Base-by-base conservation (phyloP, 1,284 basidiomycete species). In the Xerocomus cyaneibrunnescens region DNA sequence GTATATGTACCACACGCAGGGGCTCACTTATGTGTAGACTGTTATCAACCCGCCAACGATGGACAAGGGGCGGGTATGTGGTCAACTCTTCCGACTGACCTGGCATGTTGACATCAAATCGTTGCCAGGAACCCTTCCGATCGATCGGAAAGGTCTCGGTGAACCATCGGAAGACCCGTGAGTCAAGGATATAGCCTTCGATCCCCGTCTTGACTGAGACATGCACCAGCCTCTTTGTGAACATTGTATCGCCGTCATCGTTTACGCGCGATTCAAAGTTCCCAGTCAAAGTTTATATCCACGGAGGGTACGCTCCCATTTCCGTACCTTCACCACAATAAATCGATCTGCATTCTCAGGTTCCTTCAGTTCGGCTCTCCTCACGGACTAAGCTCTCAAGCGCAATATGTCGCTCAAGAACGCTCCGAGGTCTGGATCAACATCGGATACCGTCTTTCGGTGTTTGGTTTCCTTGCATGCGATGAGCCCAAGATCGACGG, bases 321-420 rank as follows among this genome's bases (percentile, higher is more conserved):
- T 30, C 22, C 46, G 16, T 43, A 7, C 19, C 4, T 19, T 36
- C 23, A 23, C 5, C 37, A 32, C 30, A 9, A 12, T 3, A 12
- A 7, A 14, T 32, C 12, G 31, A 22, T 48, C 2, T 42, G 31
- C 9, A 4, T 38, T 13, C 30, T 4, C 48, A 89, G 87, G 7
- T 89, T 87, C 62, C 74, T 91, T n/a, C 87, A 90, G 64, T 90
- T 86, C 57, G 87, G 88, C 4, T 87, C 84, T 25, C 85, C 82
- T n/a, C 88, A 81, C 65, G 72, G 68, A 14, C 65, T 82, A 17
- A 72, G 66, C 44, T 73, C 70, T 43, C 87, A 89, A 62, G 81
- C 85, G 3, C 87, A 89, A 64, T 85, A 80, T 61, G 72, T 86
- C 25, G 72, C 84, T 0, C 79, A 81, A 28, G 79, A 79, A 50